Base-by-base conservation (phyloP, 805 yeast genomes). In the Lipomyces orientalis region DNA sequence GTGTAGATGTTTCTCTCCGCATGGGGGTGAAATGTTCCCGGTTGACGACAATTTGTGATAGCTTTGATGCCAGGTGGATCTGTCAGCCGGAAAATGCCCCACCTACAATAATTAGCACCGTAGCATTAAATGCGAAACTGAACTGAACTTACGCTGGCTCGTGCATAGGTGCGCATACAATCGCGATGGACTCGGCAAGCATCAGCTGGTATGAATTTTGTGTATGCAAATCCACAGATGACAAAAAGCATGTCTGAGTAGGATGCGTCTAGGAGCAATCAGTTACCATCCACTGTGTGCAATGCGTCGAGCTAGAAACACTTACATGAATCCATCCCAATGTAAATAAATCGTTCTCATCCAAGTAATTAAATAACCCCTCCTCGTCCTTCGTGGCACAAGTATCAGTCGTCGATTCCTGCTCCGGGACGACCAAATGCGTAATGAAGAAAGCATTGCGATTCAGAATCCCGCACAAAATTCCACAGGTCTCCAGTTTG, bases 161-260 rank as follows among this genome's bases (percentile, higher is more conserved):
- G 10, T 79, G 79, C 52, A 55, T 74, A 12, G 91, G 91, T 0
- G 91, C 83, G 73, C 89, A 85, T 0, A 88, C 91, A 35, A 88
- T 82, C 14, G 91, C 91, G 37, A 88, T 82, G 0, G 90, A 88
- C 75, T 88, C 91, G 34, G 89, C 87, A 16, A 88, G 79, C 91
- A 88, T 87, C 60, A 87, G 81, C 76, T 88, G 91, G 75, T 88
- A 88, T 2, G 89, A 84, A 68, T 84, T 85, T 69, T 88, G 91
- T 1, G 91, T 88, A 76, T 88, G 91, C 62, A 88, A 77, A 73
- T 88, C 91, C 58, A 88, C 85, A 0, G 90, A 86, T 12, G 89
- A 85, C 75, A 88, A 76, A 74, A 88, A 88, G 70, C 91, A 88
- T n/a, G 89, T 80, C 74, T 88, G 91, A 10, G 90, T 85, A 5